Base-by-base conservation (phyloP, 306 rosid genomes). In the Prunus salicina region DNA sequence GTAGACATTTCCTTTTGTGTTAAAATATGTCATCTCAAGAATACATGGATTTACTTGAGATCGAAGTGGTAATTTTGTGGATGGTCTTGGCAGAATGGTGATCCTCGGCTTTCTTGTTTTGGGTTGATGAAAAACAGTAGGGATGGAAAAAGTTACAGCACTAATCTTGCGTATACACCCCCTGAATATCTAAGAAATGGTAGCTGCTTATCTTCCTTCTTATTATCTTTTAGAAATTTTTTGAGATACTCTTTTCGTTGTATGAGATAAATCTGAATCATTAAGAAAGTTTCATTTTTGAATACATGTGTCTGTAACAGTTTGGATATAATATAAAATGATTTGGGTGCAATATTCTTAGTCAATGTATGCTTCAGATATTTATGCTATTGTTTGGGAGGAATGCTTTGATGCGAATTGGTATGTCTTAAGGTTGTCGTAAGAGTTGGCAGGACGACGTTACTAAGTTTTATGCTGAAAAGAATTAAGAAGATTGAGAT, bases 111-210 rank as follows among this genome's bases (percentile, higher is more conserved):
- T 76, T 91, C 97, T 38, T 91, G 95, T 83, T 91, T 91, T 69
- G 97, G 97, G 38, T 86, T 89, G 95, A 89, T 89, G 91, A 89
- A 86, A 83, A 91, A 89, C 74, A 89, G 95, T 74, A 86, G 88
- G 85, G 97, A 89, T 61, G 97, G 97, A 52, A 91, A 89, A 88
- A 89, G 97, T 81, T 91, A 91, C 77, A 88, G 95, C 85, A 91
- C 97, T 69, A 91, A 89, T 84, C 95, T 89, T 76, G 95, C 95
- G 7, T 91, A 91, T 76, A 86, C 93, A 13, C 97, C 97, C 77
- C 97, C 97, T 11, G 97, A 91, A 83, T 91, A 91, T 88, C 82
- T 89, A 72, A 86, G 75, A 80, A 89, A 88, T 76, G 97, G 97
- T 91, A 71, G 28, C 50, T 73, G 78, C 60, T 55, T 67, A 46